A percentile compares a stretch with the other conserved stretches of the same genome.
Conservation (phyloP, 2,329 filamentous ascomycete species). For the Teratosphaeriaceae sp. region DNA sequence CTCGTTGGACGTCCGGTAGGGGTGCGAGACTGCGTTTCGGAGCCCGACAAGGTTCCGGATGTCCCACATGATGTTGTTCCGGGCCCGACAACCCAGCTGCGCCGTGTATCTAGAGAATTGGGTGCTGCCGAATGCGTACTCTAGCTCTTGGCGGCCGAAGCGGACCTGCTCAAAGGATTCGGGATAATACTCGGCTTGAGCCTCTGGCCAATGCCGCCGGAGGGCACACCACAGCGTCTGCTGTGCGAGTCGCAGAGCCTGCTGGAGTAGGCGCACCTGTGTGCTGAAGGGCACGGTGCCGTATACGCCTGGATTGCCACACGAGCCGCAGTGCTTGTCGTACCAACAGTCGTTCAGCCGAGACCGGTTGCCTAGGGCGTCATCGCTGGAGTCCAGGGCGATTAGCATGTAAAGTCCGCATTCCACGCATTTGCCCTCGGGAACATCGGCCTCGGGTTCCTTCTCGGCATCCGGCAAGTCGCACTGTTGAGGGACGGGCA, state of each 20-base stretch:
- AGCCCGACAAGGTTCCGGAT: not conserved
- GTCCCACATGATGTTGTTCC: no score
- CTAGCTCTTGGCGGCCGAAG: not conserved
- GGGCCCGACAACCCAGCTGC: no score
- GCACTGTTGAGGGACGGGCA: no score
- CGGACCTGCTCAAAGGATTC: not conserved
- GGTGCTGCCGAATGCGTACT: not conserved
- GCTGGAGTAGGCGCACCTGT: not conserved
- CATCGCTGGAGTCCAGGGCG: not conserved
- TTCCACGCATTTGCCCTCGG: no score
- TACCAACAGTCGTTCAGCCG: not conserved
- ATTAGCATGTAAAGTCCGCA: no score
- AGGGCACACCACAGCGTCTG: not conserved
- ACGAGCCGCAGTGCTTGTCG: not conserved
- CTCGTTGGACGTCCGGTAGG: not conserved
- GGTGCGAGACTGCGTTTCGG: not conserved
- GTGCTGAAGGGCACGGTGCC: not conserved
- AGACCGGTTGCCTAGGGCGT: not conserved
- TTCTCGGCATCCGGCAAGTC: no score
- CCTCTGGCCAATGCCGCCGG: not conserved
- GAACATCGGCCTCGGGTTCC: no score
- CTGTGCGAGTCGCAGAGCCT: not conserved
- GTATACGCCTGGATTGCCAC: not conserved
- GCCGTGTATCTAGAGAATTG: no score
- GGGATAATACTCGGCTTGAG: not conserved